phyloP scores from a whole-genome alignment of 179 eudicot species.

The Beta corolliflora region DNA sequence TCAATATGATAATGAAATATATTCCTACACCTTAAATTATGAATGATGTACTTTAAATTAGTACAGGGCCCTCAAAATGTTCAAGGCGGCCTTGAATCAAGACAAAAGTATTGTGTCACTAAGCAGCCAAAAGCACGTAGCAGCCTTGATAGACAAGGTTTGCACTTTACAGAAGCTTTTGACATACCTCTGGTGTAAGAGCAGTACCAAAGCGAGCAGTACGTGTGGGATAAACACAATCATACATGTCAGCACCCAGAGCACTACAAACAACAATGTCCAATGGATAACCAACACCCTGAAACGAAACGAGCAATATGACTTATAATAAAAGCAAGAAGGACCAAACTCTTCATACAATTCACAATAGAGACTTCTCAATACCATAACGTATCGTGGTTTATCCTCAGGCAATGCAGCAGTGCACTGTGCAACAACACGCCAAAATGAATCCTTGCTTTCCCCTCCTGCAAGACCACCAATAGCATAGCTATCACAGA shows the following conservation, averaged over 20 bases:
- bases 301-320: slow-evolving; percentile 3
- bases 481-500: slow-evolving; percentile 84
- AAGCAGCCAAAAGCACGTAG: neutral
- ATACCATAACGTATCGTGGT: slow-evolving; percentile 94
- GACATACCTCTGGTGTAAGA: slow-evolving; percentile 73
- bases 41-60: too few relatives aligned
- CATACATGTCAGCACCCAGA: slow-evolving; percentile 96
- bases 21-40: too few relatives aligned
- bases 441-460: slow-evolving; percentile 97
- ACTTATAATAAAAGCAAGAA: slow-evolving; percentile 5
- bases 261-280: slow-evolving; percentile 97
- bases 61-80: too few relatives aligned
- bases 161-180: neutral
- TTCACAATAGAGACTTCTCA: neutral
- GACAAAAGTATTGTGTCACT: neutral
- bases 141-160: neutral
- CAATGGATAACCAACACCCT: slow-evolving; percentile 94
- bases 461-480: slow-evolving; percentile 99
- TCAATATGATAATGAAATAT: too few relatives aligned
- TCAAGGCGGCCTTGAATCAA: neutral
- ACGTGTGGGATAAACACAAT: slow-evolving; percentile 92
- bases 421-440: slow-evolving; percentile 94
- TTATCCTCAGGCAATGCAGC: slow-evolving; percentile 88
- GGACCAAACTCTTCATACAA: neutral
- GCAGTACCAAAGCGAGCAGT: slow-evolving; percentile 97